Conservation (phyloP, 2,329 filamentous ascomycete species). For the Cordyceps tenuipes region DNA sequence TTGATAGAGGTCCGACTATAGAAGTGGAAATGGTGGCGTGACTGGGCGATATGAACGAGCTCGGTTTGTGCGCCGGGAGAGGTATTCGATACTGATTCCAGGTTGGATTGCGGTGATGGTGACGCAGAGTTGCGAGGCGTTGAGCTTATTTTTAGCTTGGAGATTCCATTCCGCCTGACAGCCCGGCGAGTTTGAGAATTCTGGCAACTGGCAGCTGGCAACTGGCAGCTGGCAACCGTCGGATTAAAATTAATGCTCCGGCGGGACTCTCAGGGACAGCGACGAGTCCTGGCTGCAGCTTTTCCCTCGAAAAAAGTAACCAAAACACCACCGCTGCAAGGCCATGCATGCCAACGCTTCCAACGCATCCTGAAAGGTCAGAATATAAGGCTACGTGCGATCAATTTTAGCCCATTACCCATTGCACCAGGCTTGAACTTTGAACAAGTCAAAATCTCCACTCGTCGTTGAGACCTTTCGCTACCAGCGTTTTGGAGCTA, state of each 20-base stretch:
- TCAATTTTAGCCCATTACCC: neutral
- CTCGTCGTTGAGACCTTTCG: neutral
- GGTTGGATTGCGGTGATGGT: neutral
- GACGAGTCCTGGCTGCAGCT: neutral
- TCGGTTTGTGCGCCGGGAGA: neutral
- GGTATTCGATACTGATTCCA: neutral
- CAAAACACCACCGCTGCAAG: neutral
- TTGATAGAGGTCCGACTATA: neutral
- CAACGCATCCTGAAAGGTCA: neutral
- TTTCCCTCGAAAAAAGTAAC: neutral
- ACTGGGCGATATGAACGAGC: neutral
- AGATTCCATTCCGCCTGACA: neutral
- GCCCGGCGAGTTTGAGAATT: neutral
- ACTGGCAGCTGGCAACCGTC: neutral
- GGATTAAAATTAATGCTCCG: constrained; percentile 1
- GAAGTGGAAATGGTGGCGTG: neutral
- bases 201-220: neutral
- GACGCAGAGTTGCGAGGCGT: neutral
- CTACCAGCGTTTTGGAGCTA: neutral
- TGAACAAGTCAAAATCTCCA: neutral
- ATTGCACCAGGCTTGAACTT: neutral
- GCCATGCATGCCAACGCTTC: neutral
- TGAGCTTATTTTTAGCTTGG: neutral
- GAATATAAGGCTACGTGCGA: neutral
- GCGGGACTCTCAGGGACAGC: neutral